Conservation (phyloP, 306 rosid species). For the Trifolium pratense region DNA sequence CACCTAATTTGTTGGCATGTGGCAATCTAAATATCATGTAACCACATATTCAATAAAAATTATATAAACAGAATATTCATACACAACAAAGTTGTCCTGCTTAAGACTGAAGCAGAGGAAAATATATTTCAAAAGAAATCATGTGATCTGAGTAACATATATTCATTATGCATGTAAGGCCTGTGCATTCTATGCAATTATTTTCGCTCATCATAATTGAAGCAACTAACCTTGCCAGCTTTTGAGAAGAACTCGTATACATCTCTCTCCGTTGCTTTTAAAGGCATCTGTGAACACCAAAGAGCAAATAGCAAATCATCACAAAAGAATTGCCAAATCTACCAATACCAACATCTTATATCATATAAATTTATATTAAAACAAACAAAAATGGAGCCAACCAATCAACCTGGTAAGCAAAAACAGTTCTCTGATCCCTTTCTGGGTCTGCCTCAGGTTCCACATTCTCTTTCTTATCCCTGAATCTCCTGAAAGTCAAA, state of each 20-base stretch:
- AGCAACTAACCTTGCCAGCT: constrained; percentile 90
- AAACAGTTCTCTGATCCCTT: constrained; percentile 98
- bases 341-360: constrained; percentile 4
- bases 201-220: constrained; percentile 18
- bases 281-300: constrained; percentile 80
- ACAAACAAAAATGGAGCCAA: not conserved
- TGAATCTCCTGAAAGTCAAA: constrained; percentile 70
- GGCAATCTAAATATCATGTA: constrained; percentile 41
- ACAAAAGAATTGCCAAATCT: constrained; percentile 31
- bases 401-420: constrained; percentile 88
- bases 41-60: constrained; percentile 54
- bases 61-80: constrained; percentile 54
- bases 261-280: constrained; percentile 95
- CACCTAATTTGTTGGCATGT: constrained; percentile 29
- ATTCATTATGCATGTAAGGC: constrained; percentile 38
- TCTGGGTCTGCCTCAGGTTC: constrained; percentile 99
- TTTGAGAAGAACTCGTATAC: constrained; percentile 90
- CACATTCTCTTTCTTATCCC: constrained; percentile 81
- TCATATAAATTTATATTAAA: not conserved
- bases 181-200: constrained; percentile 36
- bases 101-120: constrained; percentile 62
- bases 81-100: constrained; percentile 53
- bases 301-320: constrained; percentile 30
- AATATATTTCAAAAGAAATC: constrained; percentile 60
- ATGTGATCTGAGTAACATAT: constrained; percentile 52